Base-by-base conservation (phyloP, 768 basidiomycete genomes). In the Agaricus bisporus region DNA sequence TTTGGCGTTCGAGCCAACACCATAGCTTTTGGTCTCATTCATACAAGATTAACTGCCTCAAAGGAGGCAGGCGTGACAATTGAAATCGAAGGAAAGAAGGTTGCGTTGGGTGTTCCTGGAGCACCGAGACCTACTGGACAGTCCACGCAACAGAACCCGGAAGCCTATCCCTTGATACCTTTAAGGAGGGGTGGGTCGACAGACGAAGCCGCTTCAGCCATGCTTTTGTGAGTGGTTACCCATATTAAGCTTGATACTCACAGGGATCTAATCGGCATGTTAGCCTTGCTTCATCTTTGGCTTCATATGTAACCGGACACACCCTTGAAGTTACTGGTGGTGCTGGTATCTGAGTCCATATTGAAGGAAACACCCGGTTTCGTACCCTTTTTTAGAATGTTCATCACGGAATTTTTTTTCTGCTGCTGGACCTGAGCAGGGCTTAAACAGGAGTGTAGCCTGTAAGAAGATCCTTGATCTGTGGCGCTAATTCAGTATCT, bases 301-400 rank as follows among this genome's bases (percentile, higher is more conserved):
- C 88, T 12, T 81, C 85, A 3, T 93, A 88, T 63, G 84, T 93
- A 51, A 81, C 78, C 43, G 90, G 90, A 7, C 91, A 91, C 68
- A 91, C 88, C 14, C 72, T 92, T 50, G 88, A 91, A 66, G 86
- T 88, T 18, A 91, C 90, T 36, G 90, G 90, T 32, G 91, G 91
- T 39, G 74, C 76, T 50, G 88, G 88, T 36, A 90, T 91, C 51
- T 88, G 66, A 69, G 10, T 17, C 12, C 17, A n/a, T n/a, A n/a
- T n/a, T n/a, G 15, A 3, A 14, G 15, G 38, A 17, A 39, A 39
- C 15, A n/a, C 12, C 14, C 17, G 38, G 38, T 14, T 15, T 15
- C 14, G 15, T 14, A 39, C 38, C 12, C 6, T 7, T 39, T 7
- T 39, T 11, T 32, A 32, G 32, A 32, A 32, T 32, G 32, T 32